Evolutionary conservation across 495 filamentous ascomycete genomes (phyloP).

Genomic region (Daldinia decipiens): DNA sequence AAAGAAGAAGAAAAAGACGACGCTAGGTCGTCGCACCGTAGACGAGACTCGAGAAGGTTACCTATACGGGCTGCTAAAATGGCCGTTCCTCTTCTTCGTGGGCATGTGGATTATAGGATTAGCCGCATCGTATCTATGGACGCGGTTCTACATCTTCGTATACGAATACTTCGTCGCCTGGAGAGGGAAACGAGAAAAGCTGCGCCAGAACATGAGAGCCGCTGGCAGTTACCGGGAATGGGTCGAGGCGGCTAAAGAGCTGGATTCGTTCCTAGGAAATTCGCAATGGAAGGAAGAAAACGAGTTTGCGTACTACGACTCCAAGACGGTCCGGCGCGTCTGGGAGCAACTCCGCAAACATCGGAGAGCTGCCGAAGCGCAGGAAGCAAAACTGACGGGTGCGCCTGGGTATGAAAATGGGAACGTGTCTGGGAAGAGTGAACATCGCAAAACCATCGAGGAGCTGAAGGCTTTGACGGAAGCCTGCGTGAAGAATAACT

Average conservation of each 20-base stretch:
- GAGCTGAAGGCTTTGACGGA: constrained; percentile 81
- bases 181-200: constrained; percentile 74
- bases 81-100: constrained; percentile 85
- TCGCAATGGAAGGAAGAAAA: constrained; percentile 86
- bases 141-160: constrained; percentile 85
- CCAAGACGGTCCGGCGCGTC: constrained; percentile 79
- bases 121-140: constrained; percentile 76
- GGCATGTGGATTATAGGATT: constrained; percentile 79
- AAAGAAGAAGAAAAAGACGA: constrained; percentile 45
- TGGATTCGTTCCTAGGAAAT: constrained; percentile 86
- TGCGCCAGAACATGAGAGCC: constrained; percentile 74
- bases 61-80: constrained; percentile 86
- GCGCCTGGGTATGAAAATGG: constrained; percentile 27
- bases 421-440: constrained; percentile 21
- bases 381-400: constrained; percentile 49
- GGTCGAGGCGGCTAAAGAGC: constrained; percentile 76
- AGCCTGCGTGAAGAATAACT: constrained; percentile 96
- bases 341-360: constrained; percentile 74
- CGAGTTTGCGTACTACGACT: constrained; percentile 95
- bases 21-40: constrained; percentile 64
- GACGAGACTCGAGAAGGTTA: constrained; percentile 96
- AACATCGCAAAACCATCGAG: constrained; percentile 66
- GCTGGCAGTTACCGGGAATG: constrained; percentile 83
- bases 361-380: constrained; percentile 66
- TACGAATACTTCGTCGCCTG: constrained; percentile 84